Base-by-base conservation (phyloP, 2,329 filamentous ascomycete genomes). In the Ophiostoma fasciatum region DNA sequence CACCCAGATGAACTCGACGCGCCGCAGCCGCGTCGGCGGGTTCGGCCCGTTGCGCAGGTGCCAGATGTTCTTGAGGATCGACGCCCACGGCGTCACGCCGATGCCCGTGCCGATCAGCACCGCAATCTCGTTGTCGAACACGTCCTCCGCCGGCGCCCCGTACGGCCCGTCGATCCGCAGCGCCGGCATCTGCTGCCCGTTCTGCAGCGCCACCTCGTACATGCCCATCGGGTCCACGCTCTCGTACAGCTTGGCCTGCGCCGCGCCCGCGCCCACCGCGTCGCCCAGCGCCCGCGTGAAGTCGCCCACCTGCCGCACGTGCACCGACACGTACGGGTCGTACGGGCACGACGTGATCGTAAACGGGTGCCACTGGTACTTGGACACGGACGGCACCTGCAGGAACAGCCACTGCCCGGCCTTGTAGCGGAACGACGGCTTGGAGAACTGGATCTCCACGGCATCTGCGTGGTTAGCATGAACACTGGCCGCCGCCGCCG, bases 1-100 rank as follows among this genome's bases (percentile, higher is more conserved):
- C 35, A 96, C 79, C 90, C 90, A 98, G 63, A 98, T 92, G 60
- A 98, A 98, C 57, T 98, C 90, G 22, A 98, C 88, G 56, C 90
- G 80, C 41, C 85, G 82, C 31, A 98, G 77, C 52, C 88, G 82
- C 33, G 74, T 76, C 2, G 88, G 87, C 18, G 87, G 83, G 62
- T 94, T 90, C 7, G 88, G 87, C 13, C 78, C 74, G 45, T 90
- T 79, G 44, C 90, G 84, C 51, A 93, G 69, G 57, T 98, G 88
- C 83, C 87, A 98, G 59, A 98, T 96, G 57, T 94, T 94, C 64
- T 98, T 98, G 46, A 90, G 66, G 46, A 90, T 88, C 3, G 79
- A 69, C 1, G 82, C 82, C 82, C 82, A 90, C 1, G 82, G 82
- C 7, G 82, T 90, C 30, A 90, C 82, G 48, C 82, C 82, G 44